Evolutionary conservation across 2,329 filamentous ascomycete species (phyloP).

Genomic region (Cyclaneusma minus): DNA sequence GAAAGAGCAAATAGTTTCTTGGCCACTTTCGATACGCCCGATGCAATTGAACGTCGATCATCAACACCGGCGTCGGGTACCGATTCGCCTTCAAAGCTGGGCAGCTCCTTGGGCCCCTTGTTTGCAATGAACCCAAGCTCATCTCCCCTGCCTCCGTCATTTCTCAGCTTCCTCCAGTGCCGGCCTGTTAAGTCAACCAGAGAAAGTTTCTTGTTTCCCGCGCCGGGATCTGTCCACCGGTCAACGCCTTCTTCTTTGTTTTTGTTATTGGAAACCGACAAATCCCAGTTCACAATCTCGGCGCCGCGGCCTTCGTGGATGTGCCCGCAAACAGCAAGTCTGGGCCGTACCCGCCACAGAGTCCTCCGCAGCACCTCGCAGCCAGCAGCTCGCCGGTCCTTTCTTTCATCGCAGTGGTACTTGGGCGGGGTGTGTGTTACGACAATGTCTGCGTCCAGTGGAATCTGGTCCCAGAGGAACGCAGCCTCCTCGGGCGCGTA

Average conservation of each 20-base stretch:
- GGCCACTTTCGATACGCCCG: slow-evolving; percentile 2
- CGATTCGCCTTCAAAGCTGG: too few species aligned
- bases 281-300: slow-evolving; percentile 45
- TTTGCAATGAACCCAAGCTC: background rate
- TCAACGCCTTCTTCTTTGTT: slow-evolving; percentile 28
- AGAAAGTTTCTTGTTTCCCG: slow-evolving; percentile 40
- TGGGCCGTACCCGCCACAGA: slow-evolving; percentile 45
- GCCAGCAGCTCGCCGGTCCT: slow-evolving; percentile 28
- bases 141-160: slow-evolving; percentile 22
- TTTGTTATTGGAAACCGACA: slow-evolving; percentile 21
- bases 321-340: slow-evolving; percentile 55
- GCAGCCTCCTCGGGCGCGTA: slow-evolving; percentile 29
- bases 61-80: too few species aligned
- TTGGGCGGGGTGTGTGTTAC: slow-evolving; percentile 56
- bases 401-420: slow-evolving; percentile 38
- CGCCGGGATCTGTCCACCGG: slow-evolving; percentile 43
- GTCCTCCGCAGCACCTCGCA: slow-evolving; percentile 42
- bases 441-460: slow-evolving; percentile 45
- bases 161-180: slow-evolving; percentile 25
- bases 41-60: background rate
- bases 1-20: slow-evolving; percentile 6
- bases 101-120: background rate
- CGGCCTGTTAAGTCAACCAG: slow-evolving; percentile 42
- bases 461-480: slow-evolving; percentile 44
- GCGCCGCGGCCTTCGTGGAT: slow-evolving; percentile 53